Evolutionary conservation across 257 asterid genomes (phyloP), one percentile per base, ranked within the genome.

Genomic region (Verbascum thapsus): DNA sequence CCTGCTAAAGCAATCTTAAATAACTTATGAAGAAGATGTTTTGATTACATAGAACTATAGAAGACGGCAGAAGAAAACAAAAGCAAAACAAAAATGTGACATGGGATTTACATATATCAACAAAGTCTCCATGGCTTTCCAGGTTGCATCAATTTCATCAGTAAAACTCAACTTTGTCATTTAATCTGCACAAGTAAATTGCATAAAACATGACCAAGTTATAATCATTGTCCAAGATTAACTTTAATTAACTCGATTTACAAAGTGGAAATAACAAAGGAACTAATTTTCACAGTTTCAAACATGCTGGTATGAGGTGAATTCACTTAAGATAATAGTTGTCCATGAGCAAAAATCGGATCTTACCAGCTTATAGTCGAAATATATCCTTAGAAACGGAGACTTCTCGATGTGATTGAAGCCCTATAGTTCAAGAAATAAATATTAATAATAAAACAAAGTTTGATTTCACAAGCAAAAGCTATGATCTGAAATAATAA

Each of bases 361-460:
- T 40, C 66, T 67, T 66, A 75, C 69, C 73, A 66, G 60, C 72
- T 40, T 45, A 66, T 38, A 51, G 35, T 45, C 7, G 15, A 40
- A 39, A 43, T 22, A 10, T 64, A 48, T 16, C 19, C 51, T 78
- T 58, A 74, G 71, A 66, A 82, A 40, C 56, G 82, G 40, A 78
- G 77, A 66, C 74, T 84, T 78, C 83, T 75, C 10, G 83, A 75
- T 23, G 79, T 81, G 52, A 73, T 73, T 54, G 85, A 81, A 47
- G 91, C 85, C 96, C 96, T 86, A 58, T 53, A 69, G 53, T 58
- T 53, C 54, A 48, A 35, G 17, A 39, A 50, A 41, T 44, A 47
- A 44, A 62, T 40, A 51, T 8, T 39, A 34, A 70, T 39, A 34
- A 70, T 16, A 37, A 55, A 10, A 16, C 30, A 38, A 44, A 19